Evolutionary conservation across 2,329 filamentous ascomycete genomes (phyloP).

Genomic region (Lecanicillium sp.): DNA sequence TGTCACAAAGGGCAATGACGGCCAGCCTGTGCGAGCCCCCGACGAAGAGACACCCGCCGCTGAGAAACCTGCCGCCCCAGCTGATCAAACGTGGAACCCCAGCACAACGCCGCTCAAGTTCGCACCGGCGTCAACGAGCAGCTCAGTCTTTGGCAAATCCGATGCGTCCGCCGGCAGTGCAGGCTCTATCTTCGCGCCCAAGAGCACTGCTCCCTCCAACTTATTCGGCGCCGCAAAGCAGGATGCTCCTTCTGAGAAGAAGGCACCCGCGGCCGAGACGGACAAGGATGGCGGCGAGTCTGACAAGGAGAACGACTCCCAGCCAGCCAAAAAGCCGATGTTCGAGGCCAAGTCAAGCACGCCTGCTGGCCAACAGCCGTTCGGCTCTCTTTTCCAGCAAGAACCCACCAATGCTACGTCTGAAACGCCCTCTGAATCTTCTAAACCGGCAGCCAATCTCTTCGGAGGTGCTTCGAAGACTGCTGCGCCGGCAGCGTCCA

Average conservation of each 20-base stretch:
- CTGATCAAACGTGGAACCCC: constrained; percentile 32
- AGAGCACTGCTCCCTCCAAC: constrained; percentile 24
- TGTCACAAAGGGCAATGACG: constrained; percentile 40
- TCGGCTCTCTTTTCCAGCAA: constrained; percentile 22
- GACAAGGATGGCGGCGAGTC: constrained; percentile 30
- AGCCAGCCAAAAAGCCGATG: constrained; percentile 23
- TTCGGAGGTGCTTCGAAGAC: constrained; percentile 18
- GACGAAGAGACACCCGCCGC: constrained; percentile 6
- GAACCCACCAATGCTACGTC: constrained; percentile 22
- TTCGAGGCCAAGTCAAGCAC: constrained; percentile 20
- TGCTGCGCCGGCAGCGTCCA: constrained; percentile 17
- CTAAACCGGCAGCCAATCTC: constrained; percentile 16
- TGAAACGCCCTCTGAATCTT: constrained; percentile 17
- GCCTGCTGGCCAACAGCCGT: constrained; percentile 20
- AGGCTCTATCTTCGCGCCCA: constrained; percentile 27
- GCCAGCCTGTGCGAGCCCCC: constrained; percentile 37
- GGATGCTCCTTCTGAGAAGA: constrained; percentile 15
- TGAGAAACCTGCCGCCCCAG: constrained; percentile 18
- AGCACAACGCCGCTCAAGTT: constrained; percentile 49
- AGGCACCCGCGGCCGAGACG: constrained; percentile 15
- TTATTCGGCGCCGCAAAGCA: constrained; percentile 27
- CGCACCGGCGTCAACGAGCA: constrained; percentile 24
- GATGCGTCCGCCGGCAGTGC: constrained; percentile 15
- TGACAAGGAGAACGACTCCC: constrained; percentile 35
- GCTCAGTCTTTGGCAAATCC: constrained; percentile 22